Base-by-base conservation (phyloP, 768 basidiomycete genomes). In the Mrakia blollopis region DNA sequence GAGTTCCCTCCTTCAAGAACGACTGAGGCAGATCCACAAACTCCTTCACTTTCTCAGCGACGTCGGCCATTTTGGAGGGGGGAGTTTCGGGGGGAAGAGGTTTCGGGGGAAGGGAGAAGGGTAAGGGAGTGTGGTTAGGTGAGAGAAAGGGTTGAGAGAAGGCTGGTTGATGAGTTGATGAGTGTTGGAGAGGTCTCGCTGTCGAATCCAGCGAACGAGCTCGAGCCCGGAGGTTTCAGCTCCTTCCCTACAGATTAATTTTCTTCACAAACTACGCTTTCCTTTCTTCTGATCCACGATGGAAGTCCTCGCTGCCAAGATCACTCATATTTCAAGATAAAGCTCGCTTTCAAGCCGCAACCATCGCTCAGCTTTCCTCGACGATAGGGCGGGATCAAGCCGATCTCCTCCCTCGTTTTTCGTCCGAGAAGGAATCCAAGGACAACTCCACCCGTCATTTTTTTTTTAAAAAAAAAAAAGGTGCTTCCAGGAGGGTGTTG, bases 31-130 rank as follows among this genome's bases (percentile, higher is more conserved):
- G 87, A 74, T 97, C 94, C 78, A 91, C 85, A 85, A 98, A 90
- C 82, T 98, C 96, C 82, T 88, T 90, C 76, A 96, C 82, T 86
- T 92, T 91, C 83, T 96, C 94, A 79, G 93, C 92, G 92, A 94
- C 77, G 37, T 75, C 62, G 2, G 73, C 65, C 73, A 74, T 74
- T 18, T 74, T 18, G 3, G 21, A 30, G 47, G 32, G 10, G 18
- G 25, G 14, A 8, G 35, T 41, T 50, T 50, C 16, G 28, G 4
- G 54, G 23, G 52, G 21, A 50, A 35, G 23, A 41, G 73, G 39
- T n/a, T 44, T 44, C 14, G 3, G 44, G 44, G 44, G 10, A 44
- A 41, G 39, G 39, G 39, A 11, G 44, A 13, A 44, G 44, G 44
- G 11, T 2, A 23, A 61, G 72, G 3, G n/a, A 30, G 30, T 47